A percentile compares a stretch with the other conserved stretches of the same genome.
Evolutionary conservation across 2,329 filamentous ascomycete genomes (phyloP).

Genomic region (Exophiala sideris): DNA sequence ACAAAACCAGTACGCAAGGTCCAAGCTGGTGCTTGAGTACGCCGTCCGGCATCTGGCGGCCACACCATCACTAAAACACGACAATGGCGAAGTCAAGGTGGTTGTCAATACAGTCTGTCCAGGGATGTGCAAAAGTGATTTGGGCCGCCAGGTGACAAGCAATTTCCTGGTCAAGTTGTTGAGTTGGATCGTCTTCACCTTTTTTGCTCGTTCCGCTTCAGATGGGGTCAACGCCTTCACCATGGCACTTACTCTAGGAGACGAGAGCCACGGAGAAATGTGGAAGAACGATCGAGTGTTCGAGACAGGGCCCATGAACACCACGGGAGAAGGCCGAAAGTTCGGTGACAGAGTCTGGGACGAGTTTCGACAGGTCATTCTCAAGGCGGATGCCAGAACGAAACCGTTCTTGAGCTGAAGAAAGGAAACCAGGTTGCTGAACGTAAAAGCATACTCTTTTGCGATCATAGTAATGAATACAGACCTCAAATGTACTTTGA

Average conservation of each 20-base stretch:
- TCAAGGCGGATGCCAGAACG: constrained; percentile 16
- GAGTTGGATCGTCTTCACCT: constrained; percentile 34
- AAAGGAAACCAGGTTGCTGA: not conserved
- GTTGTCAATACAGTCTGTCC: constrained; percentile 47
- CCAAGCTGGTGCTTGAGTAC: constrained; percentile 44
- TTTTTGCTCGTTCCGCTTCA: constrained; percentile 44
- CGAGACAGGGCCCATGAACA: constrained; percentile 32
- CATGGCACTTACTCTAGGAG: constrained; percentile 40
- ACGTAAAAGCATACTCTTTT: not conserved
- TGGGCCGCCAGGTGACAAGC: constrained; percentile 36
- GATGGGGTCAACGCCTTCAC: constrained; percentile 44
- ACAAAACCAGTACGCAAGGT: constrained; percentile 39
- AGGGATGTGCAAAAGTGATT: constrained; percentile 42
- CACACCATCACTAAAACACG: constrained; percentile 15
- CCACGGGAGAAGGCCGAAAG: constrained; percentile 33
- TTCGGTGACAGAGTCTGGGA: constrained; percentile 40
- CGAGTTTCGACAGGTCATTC: constrained; percentile 39
- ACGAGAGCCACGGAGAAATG: constrained; percentile 43
- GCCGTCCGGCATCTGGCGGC: constrained; percentile 38
- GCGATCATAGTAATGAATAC: not conserved
- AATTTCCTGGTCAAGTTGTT: constrained; percentile 23
- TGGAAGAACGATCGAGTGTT: constrained; percentile 42
- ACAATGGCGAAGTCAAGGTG: constrained; percentile 37
- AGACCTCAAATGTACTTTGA: no score
- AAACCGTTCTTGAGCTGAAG: constrained; percentile 13